Conservation (phyloP, 768 basidiomycete species). For the Podaxis sp. region DNA sequence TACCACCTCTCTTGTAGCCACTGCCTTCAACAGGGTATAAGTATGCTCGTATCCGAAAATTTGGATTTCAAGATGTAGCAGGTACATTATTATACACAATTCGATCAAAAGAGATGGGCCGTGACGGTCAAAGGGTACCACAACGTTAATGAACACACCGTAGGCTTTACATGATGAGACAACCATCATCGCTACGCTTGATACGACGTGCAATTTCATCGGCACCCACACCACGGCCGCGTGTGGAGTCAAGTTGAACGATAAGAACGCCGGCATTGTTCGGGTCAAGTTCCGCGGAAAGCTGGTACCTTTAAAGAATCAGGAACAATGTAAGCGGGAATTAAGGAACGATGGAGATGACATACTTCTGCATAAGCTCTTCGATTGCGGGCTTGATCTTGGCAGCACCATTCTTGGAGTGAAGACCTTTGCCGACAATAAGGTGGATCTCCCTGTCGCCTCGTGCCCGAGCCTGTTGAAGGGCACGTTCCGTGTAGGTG, state of each 20-base stretch:
- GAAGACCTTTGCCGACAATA: slow-evolving; percentile 94
- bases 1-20: neutral
- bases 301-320: slow-evolving; percentile 52
- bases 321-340: neutral
- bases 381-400: slow-evolving; percentile 94
- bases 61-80: neutral
- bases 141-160: neutral
- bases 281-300: slow-evolving; percentile 76
- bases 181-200: slow-evolving; percentile 53
- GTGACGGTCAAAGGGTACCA: neutral
- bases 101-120: neutral
- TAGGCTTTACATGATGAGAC: slow-evolving; percentile 68
- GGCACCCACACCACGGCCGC: slow-evolving; percentile 43
- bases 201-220: slow-evolving; percentile 60
- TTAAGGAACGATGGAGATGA: neutral
- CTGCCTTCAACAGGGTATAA: neutral
- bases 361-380: slow-evolving; percentile 79
- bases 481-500: slow-evolving; percentile 64
- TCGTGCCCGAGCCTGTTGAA: slow-evolving; percentile 61
- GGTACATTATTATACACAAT: too few species aligned
- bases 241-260: slow-evolving; percentile 55
- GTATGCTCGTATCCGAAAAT: neutral
- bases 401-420: slow-evolving; percentile 71
- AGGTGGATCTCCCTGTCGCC: slow-evolving; percentile 69
- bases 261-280: slow-evolving; percentile 83